Evolutionary conservation across 176 grass and related monocot species (phyloP).

Genomic region (Oryza australiensis): DNA sequence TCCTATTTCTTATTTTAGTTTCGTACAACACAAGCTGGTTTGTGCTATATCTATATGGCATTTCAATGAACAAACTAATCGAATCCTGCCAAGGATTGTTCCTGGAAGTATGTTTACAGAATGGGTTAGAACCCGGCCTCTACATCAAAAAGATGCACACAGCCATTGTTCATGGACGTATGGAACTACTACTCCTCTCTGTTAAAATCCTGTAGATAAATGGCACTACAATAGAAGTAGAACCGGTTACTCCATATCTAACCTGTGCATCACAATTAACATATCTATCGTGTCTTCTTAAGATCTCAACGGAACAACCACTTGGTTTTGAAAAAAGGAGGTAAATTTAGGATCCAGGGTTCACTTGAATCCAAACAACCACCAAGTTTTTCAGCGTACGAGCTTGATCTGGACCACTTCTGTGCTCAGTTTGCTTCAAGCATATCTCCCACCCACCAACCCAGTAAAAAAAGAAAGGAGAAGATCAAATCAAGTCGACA

Average conservation of each 20-base stretch:
- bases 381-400: neutral
- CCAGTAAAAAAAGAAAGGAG: neutral
- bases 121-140: no score
- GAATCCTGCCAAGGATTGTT: neutral
- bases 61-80: neutral
- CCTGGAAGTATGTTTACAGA: neutral
- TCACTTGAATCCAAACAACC: neutral
- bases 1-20: neutral
- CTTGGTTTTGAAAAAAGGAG: neutral
- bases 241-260: neutral
- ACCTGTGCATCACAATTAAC: neutral
- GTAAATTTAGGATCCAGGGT: neutral
- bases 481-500: slow-evolving; percentile 24
- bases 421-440: slow-evolving; percentile 16
- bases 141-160: no score
- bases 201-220: slow-evolving; percentile 1
- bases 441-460: slow-evolving; percentile 16
- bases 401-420: slow-evolving; percentile 17
- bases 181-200: neutral
- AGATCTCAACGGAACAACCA: neutral
- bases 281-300: neutral
- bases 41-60: neutral
- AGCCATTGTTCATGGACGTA: neutral
- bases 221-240: slow-evolving; percentile 8
- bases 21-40: neutral